Percentiles rank a stretch among this genome's conserved stretches.
Conservation (phyloP, 305 asterid genomes). For the Solanum aculeatissimum region DNA sequence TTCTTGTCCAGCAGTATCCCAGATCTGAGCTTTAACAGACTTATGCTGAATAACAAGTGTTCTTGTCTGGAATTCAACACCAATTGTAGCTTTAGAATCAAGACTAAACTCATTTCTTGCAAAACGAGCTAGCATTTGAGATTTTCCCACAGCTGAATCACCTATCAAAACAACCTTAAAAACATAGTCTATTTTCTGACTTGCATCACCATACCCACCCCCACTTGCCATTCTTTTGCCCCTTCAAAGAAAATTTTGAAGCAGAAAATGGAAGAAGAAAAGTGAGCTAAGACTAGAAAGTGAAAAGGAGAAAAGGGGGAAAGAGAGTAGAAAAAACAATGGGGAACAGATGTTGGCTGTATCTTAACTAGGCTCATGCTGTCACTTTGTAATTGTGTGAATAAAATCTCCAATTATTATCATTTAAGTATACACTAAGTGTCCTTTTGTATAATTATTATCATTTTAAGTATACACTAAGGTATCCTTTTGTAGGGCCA, state of each 20-base stretch:
- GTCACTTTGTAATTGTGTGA: not conserved
- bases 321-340: not conserved
- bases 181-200: conserved; percentile 58
- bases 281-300: not conserved
- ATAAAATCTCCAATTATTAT: not conserved
- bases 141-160: conserved; percentile 79
- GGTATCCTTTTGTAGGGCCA: not conserved
- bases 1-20: conserved; percentile 93
- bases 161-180: conserved; percentile 80
- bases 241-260: not conserved
- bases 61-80: conserved; percentile 76
- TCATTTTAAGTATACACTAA: not conserved
- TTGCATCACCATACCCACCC: conserved; percentile 47
- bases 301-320: not conserved
- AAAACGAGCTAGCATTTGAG: conserved; percentile 60
- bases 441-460: no score
- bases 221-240: conserved; percentile 32
- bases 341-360: not conserved
- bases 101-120: conserved; percentile 68
- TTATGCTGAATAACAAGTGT: conserved; percentile 58
- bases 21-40: conserved; percentile 82
- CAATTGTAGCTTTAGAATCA: conserved; percentile 78
- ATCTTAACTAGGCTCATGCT: not conserved
- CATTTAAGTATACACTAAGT: not conserved
- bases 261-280: not conserved